phyloP scores from a whole-genome alignment of 495 filamentous ascomycete species.

The Acidiella bohemica region DNA sequence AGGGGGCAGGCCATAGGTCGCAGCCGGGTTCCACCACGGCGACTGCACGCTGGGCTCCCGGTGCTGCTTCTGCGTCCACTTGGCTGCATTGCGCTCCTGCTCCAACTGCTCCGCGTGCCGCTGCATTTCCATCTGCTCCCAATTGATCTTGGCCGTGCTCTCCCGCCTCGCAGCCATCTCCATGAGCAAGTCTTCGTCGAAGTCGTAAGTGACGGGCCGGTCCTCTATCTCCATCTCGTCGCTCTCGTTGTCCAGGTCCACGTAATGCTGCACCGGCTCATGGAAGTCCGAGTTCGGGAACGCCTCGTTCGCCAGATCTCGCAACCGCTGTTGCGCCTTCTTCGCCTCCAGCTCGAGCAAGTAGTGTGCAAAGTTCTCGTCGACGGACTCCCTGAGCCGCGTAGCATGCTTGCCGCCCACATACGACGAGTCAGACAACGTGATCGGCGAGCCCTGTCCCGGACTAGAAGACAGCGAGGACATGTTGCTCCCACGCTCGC shows the following conservation, averaged over 20 bases:
- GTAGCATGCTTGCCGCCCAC: conserved; percentile 29
- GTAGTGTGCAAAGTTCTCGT: conserved; percentile 59
- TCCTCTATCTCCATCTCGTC: conserved; percentile 20
- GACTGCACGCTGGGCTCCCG: conserved; percentile 18
- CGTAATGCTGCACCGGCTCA: conserved; percentile 49
- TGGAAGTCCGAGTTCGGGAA: conserved; percentile 54
- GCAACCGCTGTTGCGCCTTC: conserved; percentile 59
- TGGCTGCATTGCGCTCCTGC: conserved; percentile 22
- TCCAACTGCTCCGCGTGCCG: conserved; percentile 30
- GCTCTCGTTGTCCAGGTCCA: conserved; percentile 37
- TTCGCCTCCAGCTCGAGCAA: conserved; percentile 61
- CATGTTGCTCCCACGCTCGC: conserved; percentile 36
- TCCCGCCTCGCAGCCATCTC: conserved; percentile 16
- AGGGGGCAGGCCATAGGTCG: conserved; percentile 30
- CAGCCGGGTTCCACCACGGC: conserved; percentile 37
- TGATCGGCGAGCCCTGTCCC: conserved; percentile 28
- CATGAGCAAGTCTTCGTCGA: conserved; percentile 21
- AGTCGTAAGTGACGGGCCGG: conserved; percentile 18
- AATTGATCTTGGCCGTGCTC: conserved; percentile 25
- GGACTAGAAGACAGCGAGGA: conserved; percentile 40
- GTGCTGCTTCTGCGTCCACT: conserved; percentile 21
- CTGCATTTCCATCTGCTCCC: conserved; percentile 34
- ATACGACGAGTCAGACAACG: conserved; percentile 20
- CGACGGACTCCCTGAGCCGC: conserved; percentile 44
- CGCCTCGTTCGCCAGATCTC: conserved; percentile 54